phyloP scores from a whole-genome alignment of 371 early-diverging fungal genomes.

The Mortierella sp. region DNA sequence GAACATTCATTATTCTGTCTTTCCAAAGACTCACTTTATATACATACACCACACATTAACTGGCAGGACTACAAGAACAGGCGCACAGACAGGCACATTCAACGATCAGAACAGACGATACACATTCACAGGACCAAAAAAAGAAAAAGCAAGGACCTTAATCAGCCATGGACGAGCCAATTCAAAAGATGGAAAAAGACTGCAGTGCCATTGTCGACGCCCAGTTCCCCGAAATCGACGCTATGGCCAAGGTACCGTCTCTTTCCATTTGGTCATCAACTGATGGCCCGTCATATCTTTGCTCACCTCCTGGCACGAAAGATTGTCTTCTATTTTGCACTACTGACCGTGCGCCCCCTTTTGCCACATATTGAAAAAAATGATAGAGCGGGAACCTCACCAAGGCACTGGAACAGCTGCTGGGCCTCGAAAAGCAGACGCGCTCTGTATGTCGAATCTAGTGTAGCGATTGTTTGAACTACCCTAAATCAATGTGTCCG shows the following conservation, averaged over 20 bases:
- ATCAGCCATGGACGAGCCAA: constrained; percentile 64
- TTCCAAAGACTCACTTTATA: too few species aligned
- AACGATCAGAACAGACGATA: neutral
- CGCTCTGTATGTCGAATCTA: constrained; percentile 75
- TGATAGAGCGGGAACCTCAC: constrained; percentile 78
- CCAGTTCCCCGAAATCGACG: constrained; percentile 83
- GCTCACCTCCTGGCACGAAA: neutral
- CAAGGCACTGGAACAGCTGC: constrained; percentile 86
- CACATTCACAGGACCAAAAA: neutral
- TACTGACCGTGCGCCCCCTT: too few species aligned
- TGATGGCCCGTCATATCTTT: neutral
- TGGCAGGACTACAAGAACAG: too few species aligned
- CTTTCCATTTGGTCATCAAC: neutral
- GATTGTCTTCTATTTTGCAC: too few species aligned
- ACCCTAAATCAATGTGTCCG: neutral
- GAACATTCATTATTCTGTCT: too few species aligned
- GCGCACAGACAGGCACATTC: constrained; percentile 5
- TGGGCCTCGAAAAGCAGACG: constrained; percentile 91
- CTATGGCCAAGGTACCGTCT: constrained; percentile 68
- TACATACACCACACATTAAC: too few species aligned
- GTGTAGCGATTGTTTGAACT: too few species aligned
- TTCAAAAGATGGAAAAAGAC: constrained; percentile 94
- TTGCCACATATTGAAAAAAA: neutral
- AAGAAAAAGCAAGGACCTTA: neutral
- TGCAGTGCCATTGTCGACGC: constrained; percentile 84